These are phyloP conservation scores for Crepidotus variabilis DNA, from an alignment of 768 basidiomycete genomes.

Conservation along the genomic window DNA sequence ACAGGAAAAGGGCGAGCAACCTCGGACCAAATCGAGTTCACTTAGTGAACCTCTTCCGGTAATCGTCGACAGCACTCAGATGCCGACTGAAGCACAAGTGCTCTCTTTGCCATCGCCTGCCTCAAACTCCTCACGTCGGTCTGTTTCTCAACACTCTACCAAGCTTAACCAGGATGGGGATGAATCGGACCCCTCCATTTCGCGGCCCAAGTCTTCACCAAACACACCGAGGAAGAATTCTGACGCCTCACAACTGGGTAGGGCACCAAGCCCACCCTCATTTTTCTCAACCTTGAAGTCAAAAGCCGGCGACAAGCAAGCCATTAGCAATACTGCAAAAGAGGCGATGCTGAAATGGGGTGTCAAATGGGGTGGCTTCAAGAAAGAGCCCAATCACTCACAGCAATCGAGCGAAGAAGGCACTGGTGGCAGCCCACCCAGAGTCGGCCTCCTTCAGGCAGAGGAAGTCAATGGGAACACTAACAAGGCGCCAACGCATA, in stretches of 20 bases:
- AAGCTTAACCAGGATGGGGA: slow-evolving; percentile 28
- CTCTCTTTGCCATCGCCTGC: slow-evolving; percentile 7
- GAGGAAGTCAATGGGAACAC: slow-evolving; percentile 21
- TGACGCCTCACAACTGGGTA: slow-evolving; percentile 23
- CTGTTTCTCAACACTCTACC: slow-evolving; percentile 42
- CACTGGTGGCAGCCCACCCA: slow-evolving; percentile 23
- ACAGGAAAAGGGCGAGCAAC: neutral
- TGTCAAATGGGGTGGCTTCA: slow-evolving; percentile 68
- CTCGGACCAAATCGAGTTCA: neutral
- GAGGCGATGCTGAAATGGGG: slow-evolving; percentile 94
- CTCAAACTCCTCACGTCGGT: slow-evolving; percentile 28
- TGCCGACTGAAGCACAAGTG: neutral
- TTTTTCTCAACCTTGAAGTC: slow-evolving; percentile 81
- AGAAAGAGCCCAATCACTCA: slow-evolving; percentile 42
- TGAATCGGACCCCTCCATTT: slow-evolving; percentile 17
- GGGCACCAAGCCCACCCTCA: slow-evolving; percentile 47
- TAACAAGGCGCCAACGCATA: slow-evolving; percentile 28
- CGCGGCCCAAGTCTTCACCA: slow-evolving; percentile 20
- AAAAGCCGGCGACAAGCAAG: slow-evolving; percentile 79
- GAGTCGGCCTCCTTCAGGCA: slow-evolving; percentile 5
- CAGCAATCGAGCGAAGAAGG: slow-evolving; percentile 32
- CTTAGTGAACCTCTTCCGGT: neutral
- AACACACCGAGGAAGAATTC: slow-evolving; percentile 33
- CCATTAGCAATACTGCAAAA: slow-evolving; percentile 77
- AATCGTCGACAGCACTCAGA: neutral